phyloP scores from a whole-genome alignment of 805 yeast species.

The Cyberlindnera euphorbiae region DNA sequence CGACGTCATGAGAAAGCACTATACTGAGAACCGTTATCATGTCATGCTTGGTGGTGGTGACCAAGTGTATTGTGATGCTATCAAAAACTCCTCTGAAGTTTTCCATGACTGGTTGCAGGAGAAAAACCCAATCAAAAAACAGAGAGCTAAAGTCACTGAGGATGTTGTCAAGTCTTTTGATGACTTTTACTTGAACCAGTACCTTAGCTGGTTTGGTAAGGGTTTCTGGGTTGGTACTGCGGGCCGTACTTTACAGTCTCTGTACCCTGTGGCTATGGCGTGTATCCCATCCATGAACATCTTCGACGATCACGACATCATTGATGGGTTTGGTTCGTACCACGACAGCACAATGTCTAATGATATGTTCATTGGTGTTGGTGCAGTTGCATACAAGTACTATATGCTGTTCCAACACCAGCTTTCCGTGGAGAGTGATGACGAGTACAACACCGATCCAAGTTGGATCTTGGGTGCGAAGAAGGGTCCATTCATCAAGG shows the following conservation, averaged over 20 bases:
- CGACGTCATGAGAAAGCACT: slow-evolving; percentile 73
- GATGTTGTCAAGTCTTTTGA: slow-evolving; percentile 53
- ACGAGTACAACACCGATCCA: slow-evolving; percentile 36
- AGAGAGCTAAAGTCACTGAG: slow-evolving; percentile 37
- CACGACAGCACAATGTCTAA: slow-evolving; percentile 67
- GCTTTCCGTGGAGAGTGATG: slow-evolving; percentile 42
- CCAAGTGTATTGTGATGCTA: slow-evolving; percentile 84
- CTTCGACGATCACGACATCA: slow-evolving; percentile 93
- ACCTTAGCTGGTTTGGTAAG: slow-evolving; percentile 83
- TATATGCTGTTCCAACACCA: slow-evolving; percentile 93
- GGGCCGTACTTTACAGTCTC: slow-evolving; percentile 61
- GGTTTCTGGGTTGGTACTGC: slow-evolving; percentile 75
- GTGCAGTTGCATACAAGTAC: slow-evolving; percentile 75
- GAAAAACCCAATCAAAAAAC: slow-evolving; percentile 43
- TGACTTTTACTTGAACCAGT: slow-evolving; percentile 65
- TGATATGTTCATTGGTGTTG: slow-evolving; percentile 65
- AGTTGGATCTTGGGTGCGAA: slow-evolving; percentile 58
- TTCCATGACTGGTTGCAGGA: slow-evolving; percentile 62
- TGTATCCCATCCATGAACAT: slow-evolving; percentile 83
- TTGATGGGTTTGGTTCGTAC: slow-evolving; percentile 95
- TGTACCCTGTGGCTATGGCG: slow-evolving; percentile 72
- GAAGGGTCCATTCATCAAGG: slow-evolving; percentile 66
- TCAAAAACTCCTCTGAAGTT: slow-evolving; percentile 50
- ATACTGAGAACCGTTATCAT: slow-evolving; percentile 58
- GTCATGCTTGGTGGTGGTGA: slow-evolving; percentile 99